Percentiles rank a stretch among this genome's conserved stretches.
phyloP scores from a whole-genome alignment of 129 eudicot species.

The Gnaphalium uliginosum region DNA sequence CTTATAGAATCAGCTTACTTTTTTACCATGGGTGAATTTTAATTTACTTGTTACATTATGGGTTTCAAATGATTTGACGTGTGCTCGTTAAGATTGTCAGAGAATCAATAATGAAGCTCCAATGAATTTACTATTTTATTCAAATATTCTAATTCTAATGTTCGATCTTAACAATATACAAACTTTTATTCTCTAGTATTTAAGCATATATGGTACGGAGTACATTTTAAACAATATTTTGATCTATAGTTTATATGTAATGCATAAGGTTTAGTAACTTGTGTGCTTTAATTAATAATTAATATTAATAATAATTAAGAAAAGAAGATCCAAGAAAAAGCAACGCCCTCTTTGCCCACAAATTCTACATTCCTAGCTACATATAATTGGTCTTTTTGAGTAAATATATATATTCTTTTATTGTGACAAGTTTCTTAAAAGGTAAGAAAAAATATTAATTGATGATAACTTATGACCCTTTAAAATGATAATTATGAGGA shows the following conservation, averaged over 20 bases:
- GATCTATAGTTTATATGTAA: neutral
- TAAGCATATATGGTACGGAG: too few relatives aligned
- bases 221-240: neutral
- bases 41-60: too few relatives aligned
- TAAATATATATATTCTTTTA: too few relatives aligned
- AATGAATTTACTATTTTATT: neutral
- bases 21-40: too few relatives aligned
- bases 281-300: neutral
- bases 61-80: too few relatives aligned
- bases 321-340: conserved; percentile 19
- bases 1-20: too few relatives aligned
- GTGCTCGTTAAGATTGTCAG: too few relatives aligned
- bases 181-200: neutral
- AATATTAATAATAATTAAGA: neutral
- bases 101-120: neutral
- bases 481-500: too few relatives aligned
- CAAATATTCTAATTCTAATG: neutral
- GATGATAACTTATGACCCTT: too few relatives aligned
- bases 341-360: neutral
- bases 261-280: neutral
- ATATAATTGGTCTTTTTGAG: too few relatives aligned
- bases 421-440: too few relatives aligned
- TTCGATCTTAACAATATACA: neutral
- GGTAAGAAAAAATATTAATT: too few relatives aligned
- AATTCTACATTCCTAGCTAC: neutral